A percentile compares a stretch with the other conserved stretches of the same genome.
Conservation (phyloP, 495 filamentous ascomycete genomes). For the Melanomma pulvis-pyrius region DNA sequence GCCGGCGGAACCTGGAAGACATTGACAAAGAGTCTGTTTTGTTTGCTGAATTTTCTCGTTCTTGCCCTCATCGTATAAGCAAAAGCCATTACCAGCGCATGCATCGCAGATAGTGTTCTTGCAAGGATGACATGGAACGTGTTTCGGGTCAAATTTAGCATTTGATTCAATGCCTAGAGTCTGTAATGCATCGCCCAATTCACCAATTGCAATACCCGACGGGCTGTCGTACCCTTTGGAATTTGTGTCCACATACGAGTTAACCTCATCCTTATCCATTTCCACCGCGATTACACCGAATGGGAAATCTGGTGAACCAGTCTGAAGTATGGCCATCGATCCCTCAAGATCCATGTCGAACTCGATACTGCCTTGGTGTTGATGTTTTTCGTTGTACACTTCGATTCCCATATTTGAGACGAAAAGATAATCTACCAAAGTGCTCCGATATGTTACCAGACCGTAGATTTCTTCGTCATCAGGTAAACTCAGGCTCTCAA, state of each 20-base stretch:
- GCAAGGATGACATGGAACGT: not conserved
- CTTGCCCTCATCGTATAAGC: not conserved
- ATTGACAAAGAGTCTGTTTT: not conserved
- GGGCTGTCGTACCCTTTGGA: too few relatives aligned
- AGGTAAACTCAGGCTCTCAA: not conserved
- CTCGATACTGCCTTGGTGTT: not conserved
- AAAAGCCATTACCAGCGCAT: slow-evolving; percentile 8
- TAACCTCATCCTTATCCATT: slow-evolving; percentile 3
- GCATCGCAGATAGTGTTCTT: not conserved
- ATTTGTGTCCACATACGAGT: too few relatives aligned
- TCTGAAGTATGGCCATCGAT: not conserved
- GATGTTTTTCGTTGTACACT: not conserved
- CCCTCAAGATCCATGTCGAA: slow-evolving; percentile 6
- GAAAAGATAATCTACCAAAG: slow-evolving; percentile 5
- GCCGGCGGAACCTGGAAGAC: slow-evolving; percentile 6
- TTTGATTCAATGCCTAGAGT: slow-evolving; percentile 6
- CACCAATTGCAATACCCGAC: not conserved
- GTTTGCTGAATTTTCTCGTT: too few relatives aligned
- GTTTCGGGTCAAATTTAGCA: not conserved
- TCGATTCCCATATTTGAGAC: slow-evolving; percentile 7
- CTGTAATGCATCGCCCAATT: not conserved
- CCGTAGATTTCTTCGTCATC: slow-evolving; percentile 2
- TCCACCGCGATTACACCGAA: not conserved
- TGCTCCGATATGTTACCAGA: not conserved
- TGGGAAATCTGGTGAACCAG: not conserved